These are phyloP conservation scores for Fusarium sp. DNA, from an alignment of 2,329 filamentous ascomycete species.

Conservation along the genomic window DNA sequence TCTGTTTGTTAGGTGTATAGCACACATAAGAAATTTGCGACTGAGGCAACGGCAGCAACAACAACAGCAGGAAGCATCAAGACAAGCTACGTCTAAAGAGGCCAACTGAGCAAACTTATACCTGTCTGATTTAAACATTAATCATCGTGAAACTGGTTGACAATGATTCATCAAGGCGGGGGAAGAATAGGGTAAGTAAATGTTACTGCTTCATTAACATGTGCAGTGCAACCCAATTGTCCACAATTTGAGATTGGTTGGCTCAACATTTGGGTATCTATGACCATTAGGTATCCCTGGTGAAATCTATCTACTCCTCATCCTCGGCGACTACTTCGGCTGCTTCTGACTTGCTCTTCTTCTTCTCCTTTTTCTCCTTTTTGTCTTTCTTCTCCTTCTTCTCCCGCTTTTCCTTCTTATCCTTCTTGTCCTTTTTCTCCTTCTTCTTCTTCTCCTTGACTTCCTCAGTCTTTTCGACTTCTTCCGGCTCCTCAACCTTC, in stretches of 20 bases:
- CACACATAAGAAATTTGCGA: neutral
- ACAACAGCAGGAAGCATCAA: neutral
- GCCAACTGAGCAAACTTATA: neutral
- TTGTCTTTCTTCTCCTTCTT: constrained; percentile 17
- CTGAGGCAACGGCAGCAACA: no score
- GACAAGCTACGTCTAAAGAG: neutral
- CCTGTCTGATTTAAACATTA: neutral
- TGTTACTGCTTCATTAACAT: neutral
- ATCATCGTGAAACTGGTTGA: neutral
- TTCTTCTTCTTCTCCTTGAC: constrained; percentile 11
- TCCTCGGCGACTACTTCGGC: constrained; percentile 13
- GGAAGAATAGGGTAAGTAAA: neutral
- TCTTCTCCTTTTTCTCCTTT: constrained; percentile 7
- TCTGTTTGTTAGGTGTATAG: neutral
- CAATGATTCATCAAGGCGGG: neutral
- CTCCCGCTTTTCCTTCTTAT: neutral
- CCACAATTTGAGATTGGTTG: neutral
- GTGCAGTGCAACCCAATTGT: neutral
- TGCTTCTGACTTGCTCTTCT: constrained; percentile 15
- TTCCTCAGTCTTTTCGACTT: constrained; percentile 3
- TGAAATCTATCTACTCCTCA: constrained; percentile 23
- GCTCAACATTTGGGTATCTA: constrained; percentile 34
- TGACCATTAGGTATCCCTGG: constrained; percentile 13
- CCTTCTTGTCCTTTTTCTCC: neutral
- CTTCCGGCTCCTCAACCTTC: neutral